Evolutionary conservation across 345 rosid species (phyloP), one percentile per base, ranked within the genome.

Genomic region (Anacardium occidentale): DNA sequence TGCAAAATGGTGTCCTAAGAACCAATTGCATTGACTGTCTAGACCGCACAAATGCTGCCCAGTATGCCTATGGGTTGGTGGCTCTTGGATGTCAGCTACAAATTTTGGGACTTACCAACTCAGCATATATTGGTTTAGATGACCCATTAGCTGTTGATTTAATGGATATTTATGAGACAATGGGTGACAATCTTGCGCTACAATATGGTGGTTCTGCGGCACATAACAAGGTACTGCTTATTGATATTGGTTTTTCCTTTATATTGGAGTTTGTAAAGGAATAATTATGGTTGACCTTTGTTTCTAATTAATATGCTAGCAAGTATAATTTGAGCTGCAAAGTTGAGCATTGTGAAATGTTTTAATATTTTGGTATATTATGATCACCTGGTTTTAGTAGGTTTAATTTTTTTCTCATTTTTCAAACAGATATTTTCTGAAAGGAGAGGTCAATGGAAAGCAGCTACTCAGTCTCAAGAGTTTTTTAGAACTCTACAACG

Each of bases 181-280:
- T 95, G 99, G 99, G 99, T 1, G 99, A 95, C 83, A 92, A 89
- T 14, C 98, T 94, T 77, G 98, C 98, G 2, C 79, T 87, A 56
- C 98, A 95, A 73, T 95, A 95, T 82, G 99, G 99, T 67, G 99
- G 99, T 52, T 95, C 99, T 20, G 91, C 97, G 17, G 99, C 99
- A 29, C 99, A 95, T 76, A 95, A 90, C 85, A 95, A 95, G 95
- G 99, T 91, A 82, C 26, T 55, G 25, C 21, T 66, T 52, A 17
- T 62, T 14, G 21, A 52, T 3, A 10, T 44, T 44, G 4, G 4
- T 57, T 62, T 10, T 37, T 37, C 42, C 42, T 37, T 37, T 5
- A 37, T 37, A 37, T 37, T 37, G 9, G 10, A 37, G 42, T 37
- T 37, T 9, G 1, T 5, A 37, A 37, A 37, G 42, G 8, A 37